Conservation (phyloP, 306 rosid genomes). For the Sophora flavescens region DNA sequence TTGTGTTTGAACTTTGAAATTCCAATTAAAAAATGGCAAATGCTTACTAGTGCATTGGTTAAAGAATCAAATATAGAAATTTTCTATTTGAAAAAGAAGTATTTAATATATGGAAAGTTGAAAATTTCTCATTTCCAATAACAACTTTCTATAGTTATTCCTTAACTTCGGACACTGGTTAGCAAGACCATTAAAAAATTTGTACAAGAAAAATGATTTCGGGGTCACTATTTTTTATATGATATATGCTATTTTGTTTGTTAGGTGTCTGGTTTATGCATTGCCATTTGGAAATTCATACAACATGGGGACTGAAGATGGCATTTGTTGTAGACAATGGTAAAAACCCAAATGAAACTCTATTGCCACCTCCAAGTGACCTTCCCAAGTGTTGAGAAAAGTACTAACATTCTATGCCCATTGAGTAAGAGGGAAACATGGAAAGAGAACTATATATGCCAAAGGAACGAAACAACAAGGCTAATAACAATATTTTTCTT, state of each 20-base stretch:
- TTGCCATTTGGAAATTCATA: constrained; percentile 77
- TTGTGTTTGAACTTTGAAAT: neutral
- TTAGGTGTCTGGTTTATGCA: constrained; percentile 86
- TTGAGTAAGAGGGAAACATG: neutral
- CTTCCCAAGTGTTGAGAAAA: constrained; percentile 60
- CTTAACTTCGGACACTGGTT: no score
- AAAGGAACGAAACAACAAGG: neutral
- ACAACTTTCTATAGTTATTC: no score
- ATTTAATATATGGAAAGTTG: no score
- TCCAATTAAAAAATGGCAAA: neutral
- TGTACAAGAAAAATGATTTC: neutral
- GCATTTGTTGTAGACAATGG: constrained; percentile 81
- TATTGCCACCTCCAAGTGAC: constrained; percentile 72
- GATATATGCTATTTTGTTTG: neutral
- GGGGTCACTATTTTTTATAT: neutral
- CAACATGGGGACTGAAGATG: constrained; percentile 82
- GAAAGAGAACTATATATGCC: neutral
- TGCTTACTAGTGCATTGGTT: no score
- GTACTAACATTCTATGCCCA: neutral
- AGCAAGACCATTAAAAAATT: no score
- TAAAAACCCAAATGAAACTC: constrained; percentile 62
- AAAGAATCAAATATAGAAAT: no score
- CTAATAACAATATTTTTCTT: neutral
- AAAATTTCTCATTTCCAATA: no score
- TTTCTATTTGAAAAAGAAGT: no score